These are phyloP conservation scores for Tillandsia leiboldiana DNA, from an alignment of 176 grass and related monocot species.

Conservation along the genomic window DNA sequence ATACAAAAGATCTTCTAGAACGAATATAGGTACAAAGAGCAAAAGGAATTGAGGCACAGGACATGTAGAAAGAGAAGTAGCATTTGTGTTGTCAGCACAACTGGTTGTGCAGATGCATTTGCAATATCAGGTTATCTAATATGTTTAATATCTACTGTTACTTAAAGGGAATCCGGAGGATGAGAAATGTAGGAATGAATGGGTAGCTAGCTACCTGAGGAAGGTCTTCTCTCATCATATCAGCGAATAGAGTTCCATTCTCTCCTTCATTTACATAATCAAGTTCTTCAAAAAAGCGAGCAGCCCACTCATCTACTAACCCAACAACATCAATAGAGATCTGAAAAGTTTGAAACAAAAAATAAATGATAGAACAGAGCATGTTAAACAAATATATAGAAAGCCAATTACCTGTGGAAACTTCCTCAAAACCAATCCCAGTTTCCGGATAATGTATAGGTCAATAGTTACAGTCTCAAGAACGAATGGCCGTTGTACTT, in stretches of 20 bases:
- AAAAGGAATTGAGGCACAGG: neutral
- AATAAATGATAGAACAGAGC: conserved; percentile 2
- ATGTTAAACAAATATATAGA: neutral
- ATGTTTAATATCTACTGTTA: no score
- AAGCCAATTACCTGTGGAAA: conserved; percentile 66
- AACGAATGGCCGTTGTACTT: conserved; percentile 91
- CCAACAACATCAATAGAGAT: conserved; percentile 92
- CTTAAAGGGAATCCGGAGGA: neutral
- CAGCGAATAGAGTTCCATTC: conserved; percentile 71
- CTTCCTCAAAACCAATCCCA: conserved; percentile 69
- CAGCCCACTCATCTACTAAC: conserved; percentile 89
- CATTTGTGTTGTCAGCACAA: no score
- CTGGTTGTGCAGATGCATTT: no score
- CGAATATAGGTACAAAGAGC: neutral
- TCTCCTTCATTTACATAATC: conserved; percentile 99
- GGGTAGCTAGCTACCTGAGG: conserved; percentile 46
- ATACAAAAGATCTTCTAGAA: neutral
- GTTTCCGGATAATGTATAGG: conserved; percentile 83
- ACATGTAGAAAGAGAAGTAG: neutral
- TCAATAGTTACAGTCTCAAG: conserved; percentile 91
- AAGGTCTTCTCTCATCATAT: conserved; percentile 95
- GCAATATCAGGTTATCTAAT: no score
- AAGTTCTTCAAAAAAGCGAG: conserved; percentile 97
- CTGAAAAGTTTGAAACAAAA: conserved; percentile 19
- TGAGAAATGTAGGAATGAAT: neutral